Conservation (phyloP, 2,329 filamentous ascomycete genomes). For the Ceratocystis diversiconidia region DNA sequence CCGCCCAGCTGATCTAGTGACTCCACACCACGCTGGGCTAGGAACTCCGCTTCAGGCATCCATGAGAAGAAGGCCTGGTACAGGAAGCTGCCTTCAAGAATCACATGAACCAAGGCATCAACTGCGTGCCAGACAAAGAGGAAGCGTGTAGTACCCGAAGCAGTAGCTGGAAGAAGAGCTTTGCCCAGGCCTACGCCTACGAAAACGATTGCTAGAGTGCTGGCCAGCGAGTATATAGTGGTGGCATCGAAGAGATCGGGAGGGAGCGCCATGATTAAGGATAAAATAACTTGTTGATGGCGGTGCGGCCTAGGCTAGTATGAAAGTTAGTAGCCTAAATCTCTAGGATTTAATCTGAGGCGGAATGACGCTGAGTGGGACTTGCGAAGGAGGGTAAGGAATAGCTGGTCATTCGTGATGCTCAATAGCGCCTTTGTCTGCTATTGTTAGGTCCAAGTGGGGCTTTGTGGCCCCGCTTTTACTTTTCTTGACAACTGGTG, state of each 20-base stretch:
- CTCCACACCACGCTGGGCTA: slow-evolving; percentile 11
- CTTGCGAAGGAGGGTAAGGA: neutral
- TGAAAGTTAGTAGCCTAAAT: neutral
- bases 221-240: slow-evolving; percentile 43
- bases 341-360: neutral
- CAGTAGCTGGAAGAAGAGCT: slow-evolving; percentile 32
- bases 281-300: neutral
- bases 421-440: neutral
- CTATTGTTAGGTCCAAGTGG: neutral
- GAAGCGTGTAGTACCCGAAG: slow-evolving; percentile 47
- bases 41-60: slow-evolving; percentile 23
- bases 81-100: slow-evolving; percentile 81
- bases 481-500: neutral
- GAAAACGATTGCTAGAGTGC: slow-evolving; percentile 37
- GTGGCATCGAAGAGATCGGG: slow-evolving; percentile 45
- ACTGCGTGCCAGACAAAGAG: slow-evolving; percentile 94
- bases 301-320: neutral
- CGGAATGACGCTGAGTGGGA: neutral
- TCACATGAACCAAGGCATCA: slow-evolving; percentile 79
- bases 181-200: slow-evolving; percentile 20
- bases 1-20: slow-evolving; percentile 13
- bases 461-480: neutral
- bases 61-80: slow-evolving; percentile 81
- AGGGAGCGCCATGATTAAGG: slow-evolving; percentile 26
- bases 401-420: neutral